Conservation (phyloP, 1,139 yeast species). For the Geotrichum klebahnii region DNA sequence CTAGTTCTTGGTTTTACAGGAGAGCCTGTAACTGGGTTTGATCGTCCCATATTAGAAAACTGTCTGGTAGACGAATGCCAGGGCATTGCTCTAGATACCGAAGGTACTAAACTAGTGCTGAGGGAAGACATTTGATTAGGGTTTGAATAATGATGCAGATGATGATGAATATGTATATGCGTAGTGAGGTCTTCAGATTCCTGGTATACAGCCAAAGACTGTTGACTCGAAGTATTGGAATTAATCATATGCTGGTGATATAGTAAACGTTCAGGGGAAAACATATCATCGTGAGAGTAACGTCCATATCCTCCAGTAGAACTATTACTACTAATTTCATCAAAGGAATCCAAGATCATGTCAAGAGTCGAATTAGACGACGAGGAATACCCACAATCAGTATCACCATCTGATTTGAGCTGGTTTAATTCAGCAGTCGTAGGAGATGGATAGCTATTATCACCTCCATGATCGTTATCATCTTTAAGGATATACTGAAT, state of each 20-base stretch:
- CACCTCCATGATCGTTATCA: background rate
- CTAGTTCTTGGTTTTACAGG: too few species aligned
- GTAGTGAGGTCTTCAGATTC: background rate
- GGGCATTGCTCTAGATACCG: background rate
- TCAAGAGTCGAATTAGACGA: conserved; percentile 35
- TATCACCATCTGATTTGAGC: background rate
- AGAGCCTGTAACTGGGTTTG: too few species aligned
- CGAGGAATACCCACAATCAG: conserved; percentile 16
- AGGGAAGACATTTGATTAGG: background rate
- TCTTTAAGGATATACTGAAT: background rate
- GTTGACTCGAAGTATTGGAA: background rate
- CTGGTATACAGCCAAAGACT: background rate
- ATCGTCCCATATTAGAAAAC: too few species aligned
- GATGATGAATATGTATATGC: conserved; percentile 2
- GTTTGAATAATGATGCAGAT: background rate
- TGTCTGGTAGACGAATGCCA: background rate
- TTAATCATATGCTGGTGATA: background rate
- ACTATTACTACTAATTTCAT: conserved; percentile 7
- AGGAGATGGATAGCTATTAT: background rate
- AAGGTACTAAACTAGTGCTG: background rate
- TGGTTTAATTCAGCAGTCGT: background rate
- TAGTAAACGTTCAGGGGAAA: background rate
- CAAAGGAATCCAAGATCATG: conserved; percentile 31
- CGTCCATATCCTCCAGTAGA: background rate
- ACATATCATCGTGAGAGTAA: background rate